Evolutionary conservation across 352 stramenopile genomes (phyloP), one percentile per base, ranked within the genome.

Genomic region (Phytophthora colocasiae): DNA sequence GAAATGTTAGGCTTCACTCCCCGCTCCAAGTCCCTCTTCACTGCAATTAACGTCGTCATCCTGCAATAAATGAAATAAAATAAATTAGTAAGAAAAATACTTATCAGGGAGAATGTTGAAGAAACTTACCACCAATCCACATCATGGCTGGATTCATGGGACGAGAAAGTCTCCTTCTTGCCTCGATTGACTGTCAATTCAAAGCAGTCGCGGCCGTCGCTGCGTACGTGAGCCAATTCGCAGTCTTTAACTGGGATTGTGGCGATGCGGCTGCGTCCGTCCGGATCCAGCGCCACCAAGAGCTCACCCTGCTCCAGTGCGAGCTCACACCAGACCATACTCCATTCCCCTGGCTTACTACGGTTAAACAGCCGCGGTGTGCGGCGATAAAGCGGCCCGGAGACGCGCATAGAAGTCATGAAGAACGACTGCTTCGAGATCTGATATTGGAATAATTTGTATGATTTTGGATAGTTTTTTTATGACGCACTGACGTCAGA

Each of bases 121-220:
- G 17, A 11, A 4, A 32, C 77, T 36, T 69, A 96, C 87, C 88
- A 96, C 86, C 86, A 96, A 69, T 96, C 88, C 11, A 95, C 80
- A 48, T 96, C 88, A 43, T 92, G 89, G 54, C 86, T 96, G 31
- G 81, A 92, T 58, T 92, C 83, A 50, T 92, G 83, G 6, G 88
- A 94, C 14, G 86, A 89, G 51, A 96, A 91, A 1, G 81, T 92
- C 57, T 96, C 86, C 55, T 93, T 95, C 68, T 93, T 95, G 51
- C 65, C 69, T 56, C 77, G 79, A 58, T 55, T 78, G 10, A 85
- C 68, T 27, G 75, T 84, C 48, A 96, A 72, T 60, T 96, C 88
- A 48, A 96, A 83, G 71, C 86, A 92, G 66, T 95, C 87, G 52
- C 85, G 83, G 43, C 86, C 85, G 48, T 94, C 85, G 61, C 85